Evolutionary conservation across 352 stramenopile species (phyloP), one percentile per base, ranked within the genome.

Genomic region (Globisporangium emineosum): DNA sequence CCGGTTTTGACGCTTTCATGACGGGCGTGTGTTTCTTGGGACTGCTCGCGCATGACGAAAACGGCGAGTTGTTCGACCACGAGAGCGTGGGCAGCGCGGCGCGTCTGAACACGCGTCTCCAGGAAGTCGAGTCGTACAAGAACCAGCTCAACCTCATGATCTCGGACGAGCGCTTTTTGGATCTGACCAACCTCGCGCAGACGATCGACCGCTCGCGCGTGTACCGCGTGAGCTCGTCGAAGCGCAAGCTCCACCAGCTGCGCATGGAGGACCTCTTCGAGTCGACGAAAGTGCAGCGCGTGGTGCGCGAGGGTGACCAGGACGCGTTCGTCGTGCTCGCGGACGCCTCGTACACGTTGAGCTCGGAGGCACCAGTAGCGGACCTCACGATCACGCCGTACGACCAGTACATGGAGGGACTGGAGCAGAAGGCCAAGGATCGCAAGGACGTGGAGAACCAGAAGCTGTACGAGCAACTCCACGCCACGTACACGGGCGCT

Each of bases 1-100:
- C 86, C n/a, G 86, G 86, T 42, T 95, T 92, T 54, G 86, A 95
- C 43, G 84, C 86, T 19, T 90, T 92, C 70, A 93, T 95, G 84
- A 95, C 86, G 2, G 78, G 73, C 49, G 76, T 92, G 35, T 90
- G 85, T 60, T 93, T 91, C 66, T 64, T 93, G 23, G 83, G 83
- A 35, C 64, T 93, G 21, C 60, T 90, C 37, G 79, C 77, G 0
- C 79, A 90, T 47, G 77, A 89, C 42, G 64, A 72, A 42, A 75
- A 85, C 21, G 81, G 81, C 35, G 73, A 83, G 32, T 29, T 89
- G 37, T 40, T 67, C 2, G 66, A 73, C 3, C n/a, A 54, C n/a
- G 61, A 27, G 4, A 67, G 57, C 29, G 68, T 79, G 30, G 70
- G 72, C 21, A 73, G 64, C 23, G 66, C 68, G 40, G 62, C 74